Evolutionary conservation across 2,329 filamentous ascomycete genomes (phyloP).

Genomic region (Hymenoscyphus fraxineus): DNA sequence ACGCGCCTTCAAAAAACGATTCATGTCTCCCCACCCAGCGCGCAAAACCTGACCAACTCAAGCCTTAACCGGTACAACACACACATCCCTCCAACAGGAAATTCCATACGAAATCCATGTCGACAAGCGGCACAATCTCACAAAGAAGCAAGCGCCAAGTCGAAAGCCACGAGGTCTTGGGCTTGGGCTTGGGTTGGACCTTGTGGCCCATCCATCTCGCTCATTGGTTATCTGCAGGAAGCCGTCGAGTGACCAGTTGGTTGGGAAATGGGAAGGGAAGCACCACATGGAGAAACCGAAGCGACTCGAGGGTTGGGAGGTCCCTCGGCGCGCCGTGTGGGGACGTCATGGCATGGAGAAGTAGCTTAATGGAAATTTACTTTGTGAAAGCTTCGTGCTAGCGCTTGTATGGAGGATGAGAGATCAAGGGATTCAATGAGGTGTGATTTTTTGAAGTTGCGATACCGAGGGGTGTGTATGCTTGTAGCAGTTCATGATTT

Average conservation of each 20-base stretch:
- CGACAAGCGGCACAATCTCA: background rate
- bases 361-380: background rate
- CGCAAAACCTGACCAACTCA: too few species aligned
- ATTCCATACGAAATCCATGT: background rate
- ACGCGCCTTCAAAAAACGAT: too few species aligned
- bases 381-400: too few species aligned
- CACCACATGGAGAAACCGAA: background rate
- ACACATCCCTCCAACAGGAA: background rate
- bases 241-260: background rate
- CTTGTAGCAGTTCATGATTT: background rate
- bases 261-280: background rate
- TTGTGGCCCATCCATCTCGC: background rate
- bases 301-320: background rate
- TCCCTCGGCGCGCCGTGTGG: background rate
- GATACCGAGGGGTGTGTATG: background rate
- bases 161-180: background rate
- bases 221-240: slow-evolving; percentile 1
- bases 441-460: background rate
- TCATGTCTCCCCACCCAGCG: too few species aligned
- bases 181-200: background rate
- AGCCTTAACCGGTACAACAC: background rate
- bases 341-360: background rate
- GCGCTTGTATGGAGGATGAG: background rate
- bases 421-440: background rate
- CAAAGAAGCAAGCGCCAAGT: slow-evolving; percentile 1